Conservation (phyloP, 2,329 filamentous ascomycete genomes). For the Fusarium xylarioides region DNA sequence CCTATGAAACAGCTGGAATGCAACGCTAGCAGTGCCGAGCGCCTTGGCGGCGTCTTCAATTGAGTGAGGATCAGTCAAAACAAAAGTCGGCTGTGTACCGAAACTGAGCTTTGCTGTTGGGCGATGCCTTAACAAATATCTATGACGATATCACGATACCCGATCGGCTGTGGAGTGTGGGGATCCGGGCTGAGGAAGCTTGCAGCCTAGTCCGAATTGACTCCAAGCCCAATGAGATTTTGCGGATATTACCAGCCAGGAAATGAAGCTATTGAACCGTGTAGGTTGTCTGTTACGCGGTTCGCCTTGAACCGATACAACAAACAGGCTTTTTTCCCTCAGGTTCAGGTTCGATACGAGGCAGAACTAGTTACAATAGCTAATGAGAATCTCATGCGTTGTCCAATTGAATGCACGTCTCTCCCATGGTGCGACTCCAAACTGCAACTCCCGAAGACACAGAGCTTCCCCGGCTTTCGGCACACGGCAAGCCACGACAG, state of each 20-base stretch:
- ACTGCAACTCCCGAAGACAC: constrained; percentile 8
- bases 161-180: constrained; percentile 29
- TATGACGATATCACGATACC: constrained; percentile 33
- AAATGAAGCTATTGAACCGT: constrained; percentile 17
- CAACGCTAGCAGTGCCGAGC: constrained; percentile 20
- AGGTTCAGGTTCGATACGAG: constrained; percentile 1
- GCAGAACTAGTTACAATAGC: constrained; percentile 20
- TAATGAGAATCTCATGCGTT: constrained; percentile 10
- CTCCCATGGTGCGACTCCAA: constrained; percentile 1
- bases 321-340: constrained; percentile 22
- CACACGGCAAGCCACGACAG: constrained; percentile 19
- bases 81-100: constrained; percentile 7
- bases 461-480: constrained; percentile 7
- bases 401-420: constrained; percentile 18
- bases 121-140: constrained; percentile 23
- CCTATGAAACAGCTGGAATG: constrained; percentile 20
- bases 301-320: neutral
- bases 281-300: constrained; percentile 33
- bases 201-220: constrained; percentile 9
- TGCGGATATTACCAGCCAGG: constrained; percentile 4
- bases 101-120: neutral
- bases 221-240: neutral
- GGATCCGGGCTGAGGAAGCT: constrained; percentile 5
- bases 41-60: constrained; percentile 30
- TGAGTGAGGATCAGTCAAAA: neutral